Percentiles rank a stretch among this genome's conserved stretches.
Conservation (phyloP, 148 eudicot genomes). For the Rhododendron henanense region DNA sequence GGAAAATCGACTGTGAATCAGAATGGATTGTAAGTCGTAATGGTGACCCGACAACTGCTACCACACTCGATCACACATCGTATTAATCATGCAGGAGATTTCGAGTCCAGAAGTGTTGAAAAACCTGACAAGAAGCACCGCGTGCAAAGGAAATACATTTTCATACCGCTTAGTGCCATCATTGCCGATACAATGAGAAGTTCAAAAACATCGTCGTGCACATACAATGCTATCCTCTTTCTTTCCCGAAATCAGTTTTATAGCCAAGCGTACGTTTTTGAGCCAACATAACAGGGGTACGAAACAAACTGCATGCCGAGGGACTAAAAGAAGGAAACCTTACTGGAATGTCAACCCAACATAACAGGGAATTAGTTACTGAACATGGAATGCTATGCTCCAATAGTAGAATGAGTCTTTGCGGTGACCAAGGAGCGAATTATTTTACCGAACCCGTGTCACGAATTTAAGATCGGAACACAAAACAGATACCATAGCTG, state of each 20-base stretch:
- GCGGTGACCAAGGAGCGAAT: background rate
- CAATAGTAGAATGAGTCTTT: background rate
- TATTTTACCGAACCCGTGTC: background rate
- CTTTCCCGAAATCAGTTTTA: too few relatives aligned
- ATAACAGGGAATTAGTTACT: background rate
- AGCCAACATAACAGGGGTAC: too few relatives aligned
- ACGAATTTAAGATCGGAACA: background rate
- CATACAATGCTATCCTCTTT: too few relatives aligned
- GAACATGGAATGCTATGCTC: background rate
- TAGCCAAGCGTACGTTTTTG: background rate
- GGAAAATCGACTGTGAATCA: too few relatives aligned
- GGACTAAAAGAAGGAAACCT: too few relatives aligned
- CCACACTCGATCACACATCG: background rate
- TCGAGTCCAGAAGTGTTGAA: background rate
- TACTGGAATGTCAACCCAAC: background rate
- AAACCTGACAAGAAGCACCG: background rate
- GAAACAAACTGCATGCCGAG: too few relatives aligned
- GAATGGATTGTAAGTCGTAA: too few relatives aligned
- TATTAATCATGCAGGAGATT: background rate
- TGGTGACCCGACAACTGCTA: too few relatives aligned
- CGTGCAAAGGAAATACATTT: background rate
- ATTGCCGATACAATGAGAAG: background rate
- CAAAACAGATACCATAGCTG: background rate
- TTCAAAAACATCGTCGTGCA: background rate
- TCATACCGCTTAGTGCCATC: background rate